phyloP scores from a whole-genome alignment of 306 rosid genomes.

The Luffa aegyptiaca region DNA sequence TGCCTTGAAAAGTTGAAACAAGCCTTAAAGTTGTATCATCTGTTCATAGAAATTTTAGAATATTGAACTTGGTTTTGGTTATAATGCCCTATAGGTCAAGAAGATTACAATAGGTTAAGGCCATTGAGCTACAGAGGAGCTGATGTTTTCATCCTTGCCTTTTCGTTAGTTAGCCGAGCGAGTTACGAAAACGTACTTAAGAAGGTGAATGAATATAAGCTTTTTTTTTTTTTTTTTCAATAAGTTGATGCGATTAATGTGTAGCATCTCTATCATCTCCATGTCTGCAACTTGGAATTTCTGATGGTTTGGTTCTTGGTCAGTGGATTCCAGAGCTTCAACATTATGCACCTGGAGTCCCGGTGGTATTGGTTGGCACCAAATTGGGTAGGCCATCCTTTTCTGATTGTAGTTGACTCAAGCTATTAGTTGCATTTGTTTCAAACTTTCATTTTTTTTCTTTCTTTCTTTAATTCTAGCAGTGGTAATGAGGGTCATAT shows the following conservation, averaged over 20 bases:
- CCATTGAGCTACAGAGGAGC: conserved; percentile 95
- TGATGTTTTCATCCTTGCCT: conserved; percentile 80
- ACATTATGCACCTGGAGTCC: conserved; percentile 76
- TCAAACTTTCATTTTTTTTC: neutral
- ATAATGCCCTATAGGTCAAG: conserved; percentile 47
- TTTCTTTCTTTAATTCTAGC: neutral
- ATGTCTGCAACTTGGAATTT: neutral
- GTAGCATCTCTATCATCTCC: neutral
- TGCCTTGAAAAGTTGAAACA: neutral
- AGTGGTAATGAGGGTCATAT: neutral
- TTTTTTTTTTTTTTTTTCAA: neutral
- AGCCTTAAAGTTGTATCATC: neutral
- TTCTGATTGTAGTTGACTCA: neutral
- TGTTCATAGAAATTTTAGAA: neutral
- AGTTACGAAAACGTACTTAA: conserved; percentile 77
- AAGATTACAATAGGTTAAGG: conserved; percentile 83
- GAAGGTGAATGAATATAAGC: conserved; percentile 35
- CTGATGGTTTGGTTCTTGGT: conserved; percentile 5
- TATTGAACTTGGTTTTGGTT: neutral
- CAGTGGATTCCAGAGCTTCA: conserved; percentile 96
- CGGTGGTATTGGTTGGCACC: conserved; percentile 74
- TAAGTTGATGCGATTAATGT: neutral
- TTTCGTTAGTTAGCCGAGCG: conserved; percentile 77
- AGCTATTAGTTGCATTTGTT: neutral
- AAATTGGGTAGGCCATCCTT: conserved; percentile 50